Conservation (phyloP, 495 filamentous ascomycete genomes). For the Penicillium manginii region DNA sequence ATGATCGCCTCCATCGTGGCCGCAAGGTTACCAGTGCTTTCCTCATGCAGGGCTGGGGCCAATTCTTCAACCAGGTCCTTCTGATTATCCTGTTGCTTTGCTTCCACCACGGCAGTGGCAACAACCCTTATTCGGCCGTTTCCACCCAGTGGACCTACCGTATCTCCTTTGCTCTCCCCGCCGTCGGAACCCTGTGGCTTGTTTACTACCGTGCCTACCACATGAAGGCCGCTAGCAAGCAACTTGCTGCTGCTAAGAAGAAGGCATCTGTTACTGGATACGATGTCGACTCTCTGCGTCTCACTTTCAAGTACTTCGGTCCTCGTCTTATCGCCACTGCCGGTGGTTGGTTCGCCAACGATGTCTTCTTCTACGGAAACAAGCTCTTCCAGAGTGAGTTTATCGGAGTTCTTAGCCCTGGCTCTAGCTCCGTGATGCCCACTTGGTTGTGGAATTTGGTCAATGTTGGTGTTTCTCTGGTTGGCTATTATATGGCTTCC, state of each 20-base stretch:
- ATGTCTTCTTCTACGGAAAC: slow-evolving; percentile 97
- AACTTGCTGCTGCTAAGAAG: slow-evolving; percentile 76
- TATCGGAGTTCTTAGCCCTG: slow-evolving; percentile 70
- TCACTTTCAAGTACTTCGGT: slow-evolving; percentile 79
- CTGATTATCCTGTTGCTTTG: slow-evolving; percentile 80
- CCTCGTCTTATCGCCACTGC: slow-evolving; percentile 83
- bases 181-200: slow-evolving; percentile 87
- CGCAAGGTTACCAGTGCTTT: slow-evolving; percentile 91
- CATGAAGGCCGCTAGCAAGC: slow-evolving; percentile 77
- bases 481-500: slow-evolving; percentile 80
- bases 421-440: slow-evolving; percentile 69
- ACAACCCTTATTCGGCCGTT: slow-evolving; percentile 70
- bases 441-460: slow-evolving; percentile 88
- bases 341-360: slow-evolving; percentile 86
- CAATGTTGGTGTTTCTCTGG: slow-evolving; percentile 81
- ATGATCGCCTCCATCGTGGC: slow-evolving; percentile 90
- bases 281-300: slow-evolving; percentile 74
- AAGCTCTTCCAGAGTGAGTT: slow-evolving; percentile 93
- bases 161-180: slow-evolving; percentile 81
- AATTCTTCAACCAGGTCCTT: slow-evolving; percentile 85
- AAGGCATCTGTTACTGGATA: slow-evolving; percentile 86
- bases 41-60: slow-evolving; percentile 97
- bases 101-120: slow-evolving; percentile 75
- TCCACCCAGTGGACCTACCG: slow-evolving; percentile 84
- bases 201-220: slow-evolving; percentile 89